Conservation (phyloP, 2,329 filamentous ascomycete genomes). For the Hymenoscyphus linearis region DNA sequence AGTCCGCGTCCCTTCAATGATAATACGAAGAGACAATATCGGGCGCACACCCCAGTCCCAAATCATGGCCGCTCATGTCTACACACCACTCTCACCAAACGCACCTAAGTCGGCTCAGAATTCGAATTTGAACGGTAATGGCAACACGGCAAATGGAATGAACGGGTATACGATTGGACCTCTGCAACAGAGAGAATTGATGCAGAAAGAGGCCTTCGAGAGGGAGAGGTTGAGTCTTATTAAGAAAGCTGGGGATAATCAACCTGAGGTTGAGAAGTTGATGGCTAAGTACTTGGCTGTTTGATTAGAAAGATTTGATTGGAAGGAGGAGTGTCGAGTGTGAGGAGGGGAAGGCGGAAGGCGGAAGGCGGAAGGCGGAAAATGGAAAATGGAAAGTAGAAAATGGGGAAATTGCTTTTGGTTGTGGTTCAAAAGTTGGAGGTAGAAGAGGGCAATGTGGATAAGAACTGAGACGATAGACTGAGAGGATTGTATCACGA, state of each 20-base stretch:
- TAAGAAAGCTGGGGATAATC: constrained; percentile 23
- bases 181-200: constrained; percentile 43
- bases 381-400: background rate
- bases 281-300: constrained; percentile 26
- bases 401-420: background rate
- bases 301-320: constrained; percentile 5
- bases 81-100: constrained; percentile 28
- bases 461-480: background rate
- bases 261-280: constrained; percentile 25
- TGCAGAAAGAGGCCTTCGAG: constrained; percentile 43
- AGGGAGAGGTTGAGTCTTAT: constrained; percentile 37
- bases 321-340: background rate
- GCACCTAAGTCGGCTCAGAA: constrained; percentile 39
- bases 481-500: background rate
- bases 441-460: background rate
- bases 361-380: background rate
- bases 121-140: constrained; percentile 24
- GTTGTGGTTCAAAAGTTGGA: too few relatives aligned
- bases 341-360: background rate
- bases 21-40: constrained; percentile 39
- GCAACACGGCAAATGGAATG: constrained; percentile 21
- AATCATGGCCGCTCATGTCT: constrained; percentile 8
- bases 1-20: constrained; percentile 56
- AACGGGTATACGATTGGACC: constrained; percentile 34
- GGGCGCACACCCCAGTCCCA: constrained; percentile 13